phyloP scores from a whole-genome alignment of 371 early-diverging fungal genomes.

The Encephalitozoon cuniculi region DNA sequence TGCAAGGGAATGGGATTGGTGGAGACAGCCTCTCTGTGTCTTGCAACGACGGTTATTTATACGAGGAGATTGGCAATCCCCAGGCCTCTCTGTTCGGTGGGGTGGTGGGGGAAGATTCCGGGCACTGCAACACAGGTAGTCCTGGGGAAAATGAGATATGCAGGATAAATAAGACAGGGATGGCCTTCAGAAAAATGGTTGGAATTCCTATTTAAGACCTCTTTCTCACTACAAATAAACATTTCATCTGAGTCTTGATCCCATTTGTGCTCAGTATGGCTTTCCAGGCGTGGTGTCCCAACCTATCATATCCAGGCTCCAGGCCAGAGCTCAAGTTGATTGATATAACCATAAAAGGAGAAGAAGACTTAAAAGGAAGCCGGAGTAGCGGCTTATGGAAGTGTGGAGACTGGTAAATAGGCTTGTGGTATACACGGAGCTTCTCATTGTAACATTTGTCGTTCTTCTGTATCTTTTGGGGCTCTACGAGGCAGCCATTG shows the following conservation, averaged over 20 bases:
- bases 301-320: not conserved
- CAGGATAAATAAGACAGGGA: not conserved
- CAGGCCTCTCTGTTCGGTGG: too few relatives aligned
- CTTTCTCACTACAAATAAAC: not conserved
- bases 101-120: not conserved
- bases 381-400: not conserved
- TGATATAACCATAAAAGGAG: not conserved
- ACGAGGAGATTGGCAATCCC: too few relatives aligned
- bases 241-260: not conserved
- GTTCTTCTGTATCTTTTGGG: conserved; percentile 8
- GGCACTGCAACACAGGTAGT: not conserved
- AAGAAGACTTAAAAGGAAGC: not conserved
- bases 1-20: not conserved
- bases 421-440: not conserved
- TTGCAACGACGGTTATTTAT: not conserved
- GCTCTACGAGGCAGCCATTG: not conserved
- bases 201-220: not conserved
- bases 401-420: not conserved
- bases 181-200: not conserved
- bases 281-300: not conserved
- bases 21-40: not conserved
- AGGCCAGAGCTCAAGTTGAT: not conserved
- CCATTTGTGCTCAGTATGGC: not conserved
- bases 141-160: not conserved
- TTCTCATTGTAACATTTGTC: conserved; percentile 2